A percentile compares a stretch with the other conserved stretches of the same genome.
phyloP scores from a whole-genome alignment of 495 filamentous ascomycete genomes.

The Penicillium paradoxum region DNA sequence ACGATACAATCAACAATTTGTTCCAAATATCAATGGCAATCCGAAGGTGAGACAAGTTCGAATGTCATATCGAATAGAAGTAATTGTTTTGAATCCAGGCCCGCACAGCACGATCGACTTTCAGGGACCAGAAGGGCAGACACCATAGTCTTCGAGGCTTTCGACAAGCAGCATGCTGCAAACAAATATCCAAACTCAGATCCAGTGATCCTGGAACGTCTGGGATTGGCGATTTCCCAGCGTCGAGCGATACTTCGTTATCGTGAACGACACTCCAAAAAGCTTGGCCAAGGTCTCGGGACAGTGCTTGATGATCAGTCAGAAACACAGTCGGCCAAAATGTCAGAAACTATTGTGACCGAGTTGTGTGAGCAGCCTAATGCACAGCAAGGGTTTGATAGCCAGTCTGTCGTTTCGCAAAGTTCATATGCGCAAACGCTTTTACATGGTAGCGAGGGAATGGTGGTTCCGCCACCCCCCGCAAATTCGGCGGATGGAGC shows the following conservation, averaged over 20 bases:
- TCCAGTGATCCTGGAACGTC: neutral
- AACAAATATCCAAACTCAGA: slow-evolving; percentile 5
- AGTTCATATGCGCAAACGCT: neutral
- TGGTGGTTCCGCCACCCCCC: slow-evolving; percentile 1
- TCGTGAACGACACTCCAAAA: slow-evolving; percentile 15
- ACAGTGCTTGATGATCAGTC: too few species aligned
- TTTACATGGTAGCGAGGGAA: neutral
- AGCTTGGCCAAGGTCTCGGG: slow-evolving; percentile 8
- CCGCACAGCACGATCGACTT: neutral
- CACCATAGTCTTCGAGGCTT: neutral
- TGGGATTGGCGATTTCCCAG: slow-evolving; percentile 3
- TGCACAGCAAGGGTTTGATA: neutral
- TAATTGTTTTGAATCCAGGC: neutral
- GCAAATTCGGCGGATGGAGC: neutral
- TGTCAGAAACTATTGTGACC: too few species aligned
- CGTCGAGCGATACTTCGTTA: slow-evolving; percentile 15
- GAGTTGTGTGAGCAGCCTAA: too few species aligned
- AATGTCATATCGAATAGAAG: too few species aligned
- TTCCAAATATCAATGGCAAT: neutral
- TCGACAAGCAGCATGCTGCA: slow-evolving; percentile 2
- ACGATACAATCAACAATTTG: neutral
- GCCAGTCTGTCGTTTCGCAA: neutral
- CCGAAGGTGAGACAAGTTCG: neutral
- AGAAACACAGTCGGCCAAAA: too few species aligned
- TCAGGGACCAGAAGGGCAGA: neutral